Percentiles rank a stretch among this genome's conserved stretches.
These are phyloP conservation scores for Viola pubescens DNA, from an alignment of 441 rosid species.

Conservation along the genomic window DNA sequence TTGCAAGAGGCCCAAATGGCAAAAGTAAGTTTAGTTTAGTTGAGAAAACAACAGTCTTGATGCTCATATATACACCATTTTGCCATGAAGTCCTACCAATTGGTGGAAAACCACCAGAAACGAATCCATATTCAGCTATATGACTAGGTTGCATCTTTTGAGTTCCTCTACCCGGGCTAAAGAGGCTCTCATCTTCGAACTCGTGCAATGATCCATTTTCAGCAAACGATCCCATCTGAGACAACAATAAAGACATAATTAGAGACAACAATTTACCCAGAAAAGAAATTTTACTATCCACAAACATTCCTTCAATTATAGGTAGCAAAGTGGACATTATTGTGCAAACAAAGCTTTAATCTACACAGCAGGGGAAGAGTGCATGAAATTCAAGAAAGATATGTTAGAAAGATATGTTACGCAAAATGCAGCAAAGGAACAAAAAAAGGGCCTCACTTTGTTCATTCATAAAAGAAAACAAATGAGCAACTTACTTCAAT, in stretches of 20 bases:
- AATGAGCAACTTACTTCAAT: conserved; percentile 46
- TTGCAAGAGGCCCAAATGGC: conserved; percentile 88
- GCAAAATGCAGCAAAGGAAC: background rate
- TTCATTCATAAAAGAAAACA: background rate
- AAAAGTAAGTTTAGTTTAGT: conserved; percentile 79
- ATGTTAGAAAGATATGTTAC: too few relatives aligned
- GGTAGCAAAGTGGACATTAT: background rate
- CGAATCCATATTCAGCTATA: conserved; percentile 40
- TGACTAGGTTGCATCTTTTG: conserved; percentile 33
- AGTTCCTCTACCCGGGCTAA: conserved; percentile 22
- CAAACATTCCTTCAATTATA: background rate
- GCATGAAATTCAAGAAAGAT: background rate
- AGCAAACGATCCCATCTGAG: conserved; percentile 65
- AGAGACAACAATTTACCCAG: conserved; percentile 3
- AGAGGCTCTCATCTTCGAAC: conserved; percentile 37
- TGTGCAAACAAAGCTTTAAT: background rate
- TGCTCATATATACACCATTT: conserved; percentile 38
- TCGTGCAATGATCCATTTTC: conserved; percentile 30
- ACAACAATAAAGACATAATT: conserved; percentile 14
- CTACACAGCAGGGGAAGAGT: background rate
- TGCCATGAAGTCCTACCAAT: conserved; percentile 27
- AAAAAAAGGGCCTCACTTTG: background rate
- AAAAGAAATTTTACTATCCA: background rate
- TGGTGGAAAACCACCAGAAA: conserved; percentile 24
- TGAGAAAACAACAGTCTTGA: conserved; percentile 62